Base-by-base conservation (phyloP, 345 rosid genomes). In the Citrus sp. region DNA sequence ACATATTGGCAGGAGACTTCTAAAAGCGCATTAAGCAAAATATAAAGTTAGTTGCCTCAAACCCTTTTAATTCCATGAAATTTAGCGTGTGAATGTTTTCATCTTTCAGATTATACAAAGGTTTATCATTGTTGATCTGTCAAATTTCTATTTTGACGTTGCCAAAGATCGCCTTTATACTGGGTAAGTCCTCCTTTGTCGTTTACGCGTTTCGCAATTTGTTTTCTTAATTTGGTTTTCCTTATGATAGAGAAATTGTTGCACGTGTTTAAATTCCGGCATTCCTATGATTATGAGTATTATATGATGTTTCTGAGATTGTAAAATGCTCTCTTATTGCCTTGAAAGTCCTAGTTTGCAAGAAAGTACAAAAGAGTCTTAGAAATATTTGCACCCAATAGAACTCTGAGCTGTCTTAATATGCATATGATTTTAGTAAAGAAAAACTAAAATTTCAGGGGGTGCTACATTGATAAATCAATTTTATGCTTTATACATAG, bases 81-180 rank as follows among this genome's bases (percentile, higher is more conserved):
- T 75, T 21, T 75, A 60, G 49, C 34, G 34, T 5, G 18, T 24
- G 6, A 4, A 63, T 7, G 22, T n/a, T 30, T 79, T 78, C 46
- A 46, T 81, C 68, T 85, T 86, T 78, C 94, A 93, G 98, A 88
- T 87, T 79, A 83, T 93, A 67, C 98, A 93, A 74, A 90, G 96
- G 70, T 92, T 93, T 82, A 92, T 91, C 34, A 87, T 92, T 84
- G 94, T 93, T 78, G 98, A 95, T 84, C 85, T 93, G 59, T 95
- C 98, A 64, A 95, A 92, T 87, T 95, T 95, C 88, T 95, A 95
- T 80, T 95, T 95, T 49, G 98, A 95, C 80, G 88, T 93, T 76
- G 97, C 98, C 70, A 95, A 93, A 87, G 98, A 95, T 88, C 92
- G 98, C 75, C 96, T 95, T 35, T 93, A 95, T 82, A 95, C 93